Conservation (phyloP, 2,329 filamentous ascomycete species). For the Purpureocillium takamizusanense region DNA sequence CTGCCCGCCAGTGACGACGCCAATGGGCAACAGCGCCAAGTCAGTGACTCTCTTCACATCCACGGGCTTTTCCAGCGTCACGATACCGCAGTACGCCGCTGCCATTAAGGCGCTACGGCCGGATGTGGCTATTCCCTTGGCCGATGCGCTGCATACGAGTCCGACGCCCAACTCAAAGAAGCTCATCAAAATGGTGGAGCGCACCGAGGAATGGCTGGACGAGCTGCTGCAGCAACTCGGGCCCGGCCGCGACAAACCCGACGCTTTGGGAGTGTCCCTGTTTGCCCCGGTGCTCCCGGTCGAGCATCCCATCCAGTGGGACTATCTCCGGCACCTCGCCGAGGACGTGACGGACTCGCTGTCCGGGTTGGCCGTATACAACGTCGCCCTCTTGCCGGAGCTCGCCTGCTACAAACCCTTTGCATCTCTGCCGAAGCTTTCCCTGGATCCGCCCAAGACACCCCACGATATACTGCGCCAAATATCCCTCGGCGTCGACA, state of each 20-base stretch:
- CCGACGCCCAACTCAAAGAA: constrained; percentile 58
- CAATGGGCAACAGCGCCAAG: constrained; percentile 60
- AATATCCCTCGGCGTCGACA: constrained; percentile 66
- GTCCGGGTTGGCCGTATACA: constrained; percentile 70
- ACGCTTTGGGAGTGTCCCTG: constrained; percentile 29
- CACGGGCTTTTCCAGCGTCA: constrained; percentile 69
- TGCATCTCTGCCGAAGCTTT: constrained; percentile 59
- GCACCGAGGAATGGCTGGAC: constrained; percentile 74
- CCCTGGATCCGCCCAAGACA: constrained; percentile 57
- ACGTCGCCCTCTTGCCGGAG: constrained; percentile 58
- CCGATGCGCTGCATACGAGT: constrained; percentile 52
- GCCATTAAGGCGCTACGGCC: constrained; percentile 59
- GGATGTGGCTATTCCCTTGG: constrained; percentile 71
- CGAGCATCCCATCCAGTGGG: constrained; percentile 63
- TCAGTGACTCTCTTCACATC: constrained; percentile 75
- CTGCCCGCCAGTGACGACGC: constrained; percentile 63
- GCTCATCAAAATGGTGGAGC: constrained; percentile 72
- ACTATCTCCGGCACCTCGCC: constrained; percentile 66
- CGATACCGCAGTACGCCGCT: constrained; percentile 58
- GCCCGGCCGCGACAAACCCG: constrained; percentile 14
- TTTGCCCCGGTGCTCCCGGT: constrained; percentile 68
- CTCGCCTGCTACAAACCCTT: constrained; percentile 49
- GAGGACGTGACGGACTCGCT: constrained; percentile 51
- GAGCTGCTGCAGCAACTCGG: constrained; percentile 45
- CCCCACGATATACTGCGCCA: constrained; percentile 74